These are phyloP conservation scores for Kalmanozyma brasiliensis DNA, from an alignment of 1,284 basidiomycete species.

Conservation along the genomic window DNA sequence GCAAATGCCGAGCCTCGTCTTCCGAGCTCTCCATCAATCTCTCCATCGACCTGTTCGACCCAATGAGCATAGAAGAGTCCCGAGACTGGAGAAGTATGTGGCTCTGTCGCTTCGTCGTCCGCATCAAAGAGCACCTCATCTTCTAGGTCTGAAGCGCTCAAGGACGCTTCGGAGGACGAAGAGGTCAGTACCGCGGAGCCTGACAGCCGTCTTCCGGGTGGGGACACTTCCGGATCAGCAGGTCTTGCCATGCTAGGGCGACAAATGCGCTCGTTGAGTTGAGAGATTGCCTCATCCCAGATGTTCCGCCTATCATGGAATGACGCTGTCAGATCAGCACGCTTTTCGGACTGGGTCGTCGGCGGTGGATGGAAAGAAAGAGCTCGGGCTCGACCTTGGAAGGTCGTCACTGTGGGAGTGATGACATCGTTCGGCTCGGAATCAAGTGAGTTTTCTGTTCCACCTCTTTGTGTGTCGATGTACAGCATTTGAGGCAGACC, in stretches of 20 bases:
- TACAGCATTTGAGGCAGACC: conserved; percentile 20
- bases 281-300: conserved; percentile 26
- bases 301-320: neutral
- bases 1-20: conserved; percentile 2
- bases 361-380: conserved; percentile 14
- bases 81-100: conserved; percentile 14
- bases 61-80: conserved; percentile 30
- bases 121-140: too few species aligned
- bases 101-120: neutral
- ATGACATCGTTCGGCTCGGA: conserved; percentile 9
- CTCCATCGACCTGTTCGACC: conserved; percentile 21
- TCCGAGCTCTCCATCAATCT: conserved; percentile 28
- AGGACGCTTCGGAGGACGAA: too few species aligned
- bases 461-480: neutral
- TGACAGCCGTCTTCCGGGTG: neutral
- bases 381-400: conserved; percentile 18
- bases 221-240: too few species aligned
- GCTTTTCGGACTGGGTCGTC: neutral
- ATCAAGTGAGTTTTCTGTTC: neutral
- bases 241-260: too few species aligned
- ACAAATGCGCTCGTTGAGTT: conserved; percentile 11
- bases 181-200: neutral
- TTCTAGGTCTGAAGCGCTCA: neutral
- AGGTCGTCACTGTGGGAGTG: conserved; percentile 27
- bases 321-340: too few species aligned